These are phyloP conservation scores for Fusarium secorum DNA, from an alignment of 2,329 filamentous ascomycete species.

Conservation along the genomic window DNA sequence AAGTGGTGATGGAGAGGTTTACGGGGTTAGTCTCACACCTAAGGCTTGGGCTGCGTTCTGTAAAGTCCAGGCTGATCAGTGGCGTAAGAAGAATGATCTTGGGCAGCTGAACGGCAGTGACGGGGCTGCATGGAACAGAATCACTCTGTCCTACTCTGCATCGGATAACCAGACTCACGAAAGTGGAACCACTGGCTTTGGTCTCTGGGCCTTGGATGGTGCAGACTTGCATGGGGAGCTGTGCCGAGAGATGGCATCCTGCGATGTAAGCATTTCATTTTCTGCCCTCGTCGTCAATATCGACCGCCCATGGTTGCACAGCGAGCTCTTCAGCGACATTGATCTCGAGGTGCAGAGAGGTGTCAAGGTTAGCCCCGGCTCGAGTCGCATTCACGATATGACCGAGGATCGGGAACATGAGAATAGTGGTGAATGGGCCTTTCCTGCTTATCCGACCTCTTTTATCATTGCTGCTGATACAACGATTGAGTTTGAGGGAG, in stretches of 20 bases:
- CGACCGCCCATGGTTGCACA: neutral
- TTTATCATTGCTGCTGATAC: neutral
- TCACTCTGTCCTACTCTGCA: neutral
- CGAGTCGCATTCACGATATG: neutral
- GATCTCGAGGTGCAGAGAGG: neutral
- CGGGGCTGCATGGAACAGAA: neutral
- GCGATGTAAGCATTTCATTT: neutral
- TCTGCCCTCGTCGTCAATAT: neutral
- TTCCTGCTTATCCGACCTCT: neutral
- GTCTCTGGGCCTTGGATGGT: neutral
- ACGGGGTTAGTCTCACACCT: neutral
- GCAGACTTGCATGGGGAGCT: neutral
- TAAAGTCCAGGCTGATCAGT: neutral
- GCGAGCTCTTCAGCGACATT: neutral
- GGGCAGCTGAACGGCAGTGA: neutral
- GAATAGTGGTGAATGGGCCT: neutral
- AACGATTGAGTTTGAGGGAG: neutral
- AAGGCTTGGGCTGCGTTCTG: neutral
- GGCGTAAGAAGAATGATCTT: fast-evolving
- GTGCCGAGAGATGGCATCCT: neutral
- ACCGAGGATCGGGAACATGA: neutral
- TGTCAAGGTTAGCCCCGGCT: neutral
- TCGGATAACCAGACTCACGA: neutral
- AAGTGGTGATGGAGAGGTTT: neutral
- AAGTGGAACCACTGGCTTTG: fast-evolving